Base-by-base conservation (phyloP, 2,329 filamentous ascomycete genomes). In the Pyrenophora seminiperda region DNA sequence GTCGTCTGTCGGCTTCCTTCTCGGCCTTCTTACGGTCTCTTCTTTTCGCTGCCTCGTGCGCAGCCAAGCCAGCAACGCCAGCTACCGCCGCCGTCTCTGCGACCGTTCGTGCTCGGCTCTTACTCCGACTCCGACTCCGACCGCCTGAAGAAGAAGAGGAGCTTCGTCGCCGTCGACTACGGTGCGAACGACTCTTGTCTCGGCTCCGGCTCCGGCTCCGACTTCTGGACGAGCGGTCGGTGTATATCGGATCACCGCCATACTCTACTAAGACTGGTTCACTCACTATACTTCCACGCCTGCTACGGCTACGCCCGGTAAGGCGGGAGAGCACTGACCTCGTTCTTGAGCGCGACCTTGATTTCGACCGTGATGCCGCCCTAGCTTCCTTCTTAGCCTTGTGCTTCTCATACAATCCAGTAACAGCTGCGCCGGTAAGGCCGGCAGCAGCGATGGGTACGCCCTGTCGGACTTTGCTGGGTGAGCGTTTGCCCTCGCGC, bases 351-450 rank as follows among this genome's bases (percentile, higher is more conserved):
- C 63, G 64, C 45, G 72, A 75, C 37, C 65, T 67, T 42, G 72
- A 70, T 61, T 61, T 65, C 43, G 70, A 74, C 34, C 67, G 73
- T 61, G 58, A 74, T 61, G 76, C 70, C 51, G 77, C 76, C 63
- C 79, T 80, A 14, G 74, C 76, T 48, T 82, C 80, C 61, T 83
- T 83, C 66, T 82, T 83, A 32, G 78, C 81, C 70, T 85, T 84
- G 53, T 79, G 81, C 61, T 80, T 84, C 70, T 87, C 84, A 61
- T 86, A 87, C 13, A 87, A 67, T 18, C 81, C 82, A 49, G 84
- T 81, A 24, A 83, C 75, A 11, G 83, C 84, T 32, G 84, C 84
- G 57, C 81, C 83, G 37, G 82, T 81, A 11, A 85, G 71, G 40
- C 84, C 84, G 43, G 83, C 82, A 32, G 82, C 83, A 58, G 82